Conservation (phyloP, 2,329 filamentous ascomycete species). For the Alternaria panax region DNA sequence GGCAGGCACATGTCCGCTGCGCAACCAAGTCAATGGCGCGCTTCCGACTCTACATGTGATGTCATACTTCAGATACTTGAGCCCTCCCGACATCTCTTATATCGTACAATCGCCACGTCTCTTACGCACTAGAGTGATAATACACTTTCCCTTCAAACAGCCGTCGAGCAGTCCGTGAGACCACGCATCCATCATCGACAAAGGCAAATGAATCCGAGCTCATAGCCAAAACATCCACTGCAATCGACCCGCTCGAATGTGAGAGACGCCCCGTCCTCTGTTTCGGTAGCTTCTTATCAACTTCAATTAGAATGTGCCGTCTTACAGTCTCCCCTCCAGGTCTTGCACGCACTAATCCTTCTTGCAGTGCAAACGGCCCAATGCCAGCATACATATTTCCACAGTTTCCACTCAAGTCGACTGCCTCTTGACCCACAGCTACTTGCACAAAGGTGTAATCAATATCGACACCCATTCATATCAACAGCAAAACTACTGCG, state of each 20-base stretch:
- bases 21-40: constrained; percentile 27
- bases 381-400: constrained; percentile 75
- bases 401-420: constrained; percentile 75
- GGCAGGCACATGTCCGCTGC: constrained; percentile 26
- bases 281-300: background rate
- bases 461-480: constrained; percentile 59
- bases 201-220: constrained; percentile 24
- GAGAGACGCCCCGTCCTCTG: constrained; percentile 20
- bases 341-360: constrained; percentile 54
- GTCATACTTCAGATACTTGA: constrained; percentile 18
- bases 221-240: constrained; percentile 32
- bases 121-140: constrained; percentile 20
- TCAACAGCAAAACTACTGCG: constrained; percentile 65
- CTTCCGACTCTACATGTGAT: constrained; percentile 15
- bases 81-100: background rate
- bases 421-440: constrained; percentile 65
- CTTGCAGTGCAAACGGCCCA: constrained; percentile 68
- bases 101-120: background rate
- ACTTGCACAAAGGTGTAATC: constrained; percentile 76
- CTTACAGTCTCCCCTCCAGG: constrained; percentile 32
- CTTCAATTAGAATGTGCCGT: constrained; percentile 6
- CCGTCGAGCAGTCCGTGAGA: constrained; percentile 44
- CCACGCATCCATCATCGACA: constrained; percentile 36
- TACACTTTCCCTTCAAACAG: constrained; percentile 44
- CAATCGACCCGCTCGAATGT: constrained; percentile 37